Base-by-base conservation (phyloP, 2,329 filamentous ascomycete genomes). In the Anthostomella pinea region DNA sequence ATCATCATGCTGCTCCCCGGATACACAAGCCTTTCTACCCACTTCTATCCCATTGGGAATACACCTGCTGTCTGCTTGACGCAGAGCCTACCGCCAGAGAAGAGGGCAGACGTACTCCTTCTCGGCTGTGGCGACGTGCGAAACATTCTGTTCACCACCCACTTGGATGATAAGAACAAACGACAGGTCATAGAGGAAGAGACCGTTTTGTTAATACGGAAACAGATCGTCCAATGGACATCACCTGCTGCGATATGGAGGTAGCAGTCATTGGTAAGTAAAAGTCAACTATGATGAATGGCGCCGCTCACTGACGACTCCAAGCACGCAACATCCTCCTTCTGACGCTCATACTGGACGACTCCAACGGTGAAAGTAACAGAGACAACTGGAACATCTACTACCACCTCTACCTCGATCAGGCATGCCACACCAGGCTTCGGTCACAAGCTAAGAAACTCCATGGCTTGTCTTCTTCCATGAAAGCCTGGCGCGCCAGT, bases 111-210 rank as follows among this genome's bases (percentile, higher is more conserved):
- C 21, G 54, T 79, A 5, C 60, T 82, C 11, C 61, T 73, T 1
- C 62, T 81, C 4, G 75, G 71, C 2, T 77, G 72, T 38, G 73
- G 73, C 6, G 78, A 81, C 57, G 57, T 71, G 26, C 66, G 75
- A n/a, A 72, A 75, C 41, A 64, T 81, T 19, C 54, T 81, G 2
- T 80, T 70, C 48, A 78, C 76, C 0, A 51, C 60, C 4, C 72
- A 70, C 43, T 51, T 57, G 1, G 62, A 75, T 22, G 27, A 33
- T 49, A 51, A 20, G 13, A 25, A 15, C 9, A 17, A 7, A n/a
- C 17, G 41, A 32, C 51, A 25, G 6, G 6, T 64, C 29, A 63
- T 31, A 1, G 10, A n/a, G n/a, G n/a, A n/a, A n/a, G n/a, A n/a
- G n/a, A n/a, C n/a, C n/a, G n/a, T n/a, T n/a, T n/a, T n/a, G n/a